Evolutionary conservation across 306 rosid genomes (phyloP).

Genomic region (Vigna nakashimae): DNA sequence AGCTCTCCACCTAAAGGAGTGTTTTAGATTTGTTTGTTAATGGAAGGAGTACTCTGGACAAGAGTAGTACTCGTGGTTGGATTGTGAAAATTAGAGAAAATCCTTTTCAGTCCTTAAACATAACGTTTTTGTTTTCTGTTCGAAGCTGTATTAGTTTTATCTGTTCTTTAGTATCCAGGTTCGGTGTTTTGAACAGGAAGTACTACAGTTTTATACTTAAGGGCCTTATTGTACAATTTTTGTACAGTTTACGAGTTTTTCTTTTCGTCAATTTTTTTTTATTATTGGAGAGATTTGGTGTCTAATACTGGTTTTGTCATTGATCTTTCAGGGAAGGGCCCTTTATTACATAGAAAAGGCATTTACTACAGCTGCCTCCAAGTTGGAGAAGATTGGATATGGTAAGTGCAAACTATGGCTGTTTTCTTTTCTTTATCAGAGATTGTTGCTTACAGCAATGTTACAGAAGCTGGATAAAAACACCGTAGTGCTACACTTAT

Average conservation of each 20-base stretch:
- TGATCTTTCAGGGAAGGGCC: constrained; percentile 75
- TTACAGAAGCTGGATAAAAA: neutral
- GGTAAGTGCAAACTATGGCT: constrained; percentile 49
- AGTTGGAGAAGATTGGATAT: constrained; percentile 94
- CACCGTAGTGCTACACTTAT: too few relatives aligned
- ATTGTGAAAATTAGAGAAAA: constrained; percentile 16
- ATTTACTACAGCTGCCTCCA: constrained; percentile 85
- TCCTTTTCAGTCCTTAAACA: constrained; percentile 1
- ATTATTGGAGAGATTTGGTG: constrained; percentile 22
- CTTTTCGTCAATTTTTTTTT: neutral
- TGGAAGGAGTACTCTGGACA: neutral
- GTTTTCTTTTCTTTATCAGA: neutral
- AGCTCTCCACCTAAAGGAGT: too few relatives aligned
- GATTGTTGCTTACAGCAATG: neutral
- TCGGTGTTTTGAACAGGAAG: neutral
- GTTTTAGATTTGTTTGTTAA: neutral
- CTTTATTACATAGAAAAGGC: constrained; percentile 84
- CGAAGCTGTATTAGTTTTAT: constrained; percentile 16
- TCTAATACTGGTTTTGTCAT: constrained; percentile 40
- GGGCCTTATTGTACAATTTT: neutral
- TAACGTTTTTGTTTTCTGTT: neutral
- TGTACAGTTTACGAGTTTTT: neutral
- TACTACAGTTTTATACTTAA: neutral
- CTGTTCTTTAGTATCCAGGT: constrained; percentile 6
- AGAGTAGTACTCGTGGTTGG: neutral